These are phyloP conservation scores for Cylindrotheca closterium DNA, from an alignment of 108 stramenopile species.

Conservation along the genomic window DNA sequence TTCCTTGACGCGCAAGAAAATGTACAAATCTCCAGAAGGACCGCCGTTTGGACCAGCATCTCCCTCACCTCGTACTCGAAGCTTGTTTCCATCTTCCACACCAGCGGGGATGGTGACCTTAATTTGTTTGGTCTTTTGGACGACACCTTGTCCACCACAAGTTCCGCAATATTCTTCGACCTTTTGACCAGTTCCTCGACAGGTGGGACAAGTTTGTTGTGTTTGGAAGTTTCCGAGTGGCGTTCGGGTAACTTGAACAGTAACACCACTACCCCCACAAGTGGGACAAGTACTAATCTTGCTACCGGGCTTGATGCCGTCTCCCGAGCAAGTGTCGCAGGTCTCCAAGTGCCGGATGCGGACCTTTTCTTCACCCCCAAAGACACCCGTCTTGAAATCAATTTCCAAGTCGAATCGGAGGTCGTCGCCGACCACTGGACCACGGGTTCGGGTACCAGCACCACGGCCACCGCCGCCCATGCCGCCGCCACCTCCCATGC, in stretches of 20 bases:
- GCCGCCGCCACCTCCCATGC: slow-evolving; percentile 49
- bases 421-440: slow-evolving; percentile 88
- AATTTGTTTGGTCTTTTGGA: slow-evolving; percentile 93
- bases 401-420: slow-evolving; percentile 91
- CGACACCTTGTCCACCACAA: slow-evolving; percentile 91
- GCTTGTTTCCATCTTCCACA: slow-evolving; percentile 95
- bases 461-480: slow-evolving; percentile 62
- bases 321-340: slow-evolving; percentile 86
- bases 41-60: slow-evolving; percentile 95
- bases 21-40: slow-evolving; percentile 94
- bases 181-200: slow-evolving; percentile 91
- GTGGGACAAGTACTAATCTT: slow-evolving; percentile 75
- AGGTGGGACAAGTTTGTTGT: slow-evolving; percentile 91
- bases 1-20: slow-evolving; percentile 92
- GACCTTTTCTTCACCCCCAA: slow-evolving; percentile 95
- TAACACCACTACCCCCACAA: slow-evolving; percentile 90
- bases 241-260: slow-evolving; percentile 92
- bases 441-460: slow-evolving; percentile 45
- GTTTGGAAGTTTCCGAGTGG: slow-evolving; percentile 96
- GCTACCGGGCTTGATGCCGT: slow-evolving; percentile 89
- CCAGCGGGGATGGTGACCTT: slow-evolving; percentile 95
- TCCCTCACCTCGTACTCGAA: slow-evolving; percentile 94
- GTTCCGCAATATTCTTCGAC: slow-evolving; percentile 94
- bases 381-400: slow-evolving; percentile 95
- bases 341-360: slow-evolving; percentile 91